Conservation (phyloP, 495 filamentous ascomycete species). For the Podospora pseudopauciseta region DNA sequence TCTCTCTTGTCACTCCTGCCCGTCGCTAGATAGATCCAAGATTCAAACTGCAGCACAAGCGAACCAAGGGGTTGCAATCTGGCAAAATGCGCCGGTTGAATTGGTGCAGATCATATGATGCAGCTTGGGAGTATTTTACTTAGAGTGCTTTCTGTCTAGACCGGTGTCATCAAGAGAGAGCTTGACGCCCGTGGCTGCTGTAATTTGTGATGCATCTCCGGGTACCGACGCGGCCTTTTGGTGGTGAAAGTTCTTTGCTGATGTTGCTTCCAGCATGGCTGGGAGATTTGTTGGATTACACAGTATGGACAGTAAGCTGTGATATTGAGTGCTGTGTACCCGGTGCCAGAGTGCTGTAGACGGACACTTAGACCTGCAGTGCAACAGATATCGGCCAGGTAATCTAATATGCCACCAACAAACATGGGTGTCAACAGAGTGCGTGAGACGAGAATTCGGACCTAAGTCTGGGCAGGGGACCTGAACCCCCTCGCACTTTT, state of each 20-base stretch:
- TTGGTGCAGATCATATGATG: conserved; percentile 47
- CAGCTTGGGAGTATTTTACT: conserved; percentile 34
- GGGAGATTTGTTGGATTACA: not conserved
- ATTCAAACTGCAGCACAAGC: conserved; percentile 19
- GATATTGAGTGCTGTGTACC: not conserved
- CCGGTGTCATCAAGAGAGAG: conserved; percentile 10
- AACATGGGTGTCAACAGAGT: not conserved
- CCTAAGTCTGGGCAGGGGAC: not conserved
- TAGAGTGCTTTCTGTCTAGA: not conserved
- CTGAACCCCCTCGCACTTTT: not conserved
- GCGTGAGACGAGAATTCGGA: not conserved
- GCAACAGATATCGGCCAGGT: not conserved
- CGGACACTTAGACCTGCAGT: not conserved
- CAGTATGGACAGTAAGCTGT: not conserved
- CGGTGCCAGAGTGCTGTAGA: not conserved
- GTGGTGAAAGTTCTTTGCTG: not conserved
- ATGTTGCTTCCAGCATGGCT: not conserved
- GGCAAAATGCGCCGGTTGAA: conserved; percentile 47
- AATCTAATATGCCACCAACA: not conserved
- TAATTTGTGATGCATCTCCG: not conserved
- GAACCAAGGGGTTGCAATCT: conserved; percentile 29
- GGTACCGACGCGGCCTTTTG: too few species aligned
- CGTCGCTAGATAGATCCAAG: conserved; percentile 22
- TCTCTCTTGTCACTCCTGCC: not conserved
- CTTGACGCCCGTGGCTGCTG: not conserved